Evolutionary conservation across 768 basidiomycete species (phyloP).

Genomic region (Cyclocybe aegerita): DNA sequence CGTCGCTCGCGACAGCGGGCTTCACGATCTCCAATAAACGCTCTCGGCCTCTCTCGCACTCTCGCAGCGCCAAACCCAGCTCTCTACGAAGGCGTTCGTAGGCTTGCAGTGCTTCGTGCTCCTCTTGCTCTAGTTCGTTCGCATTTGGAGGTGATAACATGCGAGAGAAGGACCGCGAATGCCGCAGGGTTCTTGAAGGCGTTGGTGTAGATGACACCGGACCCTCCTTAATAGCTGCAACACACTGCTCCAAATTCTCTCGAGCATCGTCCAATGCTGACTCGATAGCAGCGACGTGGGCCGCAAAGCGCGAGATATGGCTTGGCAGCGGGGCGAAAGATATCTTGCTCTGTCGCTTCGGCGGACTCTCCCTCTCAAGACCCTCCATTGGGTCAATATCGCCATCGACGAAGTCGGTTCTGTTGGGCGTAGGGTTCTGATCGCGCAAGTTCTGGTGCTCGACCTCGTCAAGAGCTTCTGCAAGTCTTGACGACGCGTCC

Average conservation of each 20-base stretch:
- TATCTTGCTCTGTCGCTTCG: slow-evolving; percentile 12
- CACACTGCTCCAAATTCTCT: slow-evolving; percentile 63
- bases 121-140: slow-evolving; percentile 22
- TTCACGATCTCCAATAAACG: slow-evolving; percentile 56
- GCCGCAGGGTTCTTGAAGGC: slow-evolving; percentile 14
- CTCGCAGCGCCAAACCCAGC: slow-evolving; percentile 73
- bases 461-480: slow-evolving; percentile 60
- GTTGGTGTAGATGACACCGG: slow-evolving; percentile 17
- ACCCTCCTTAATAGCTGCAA: slow-evolving; percentile 52
- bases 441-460: slow-evolving; percentile 55
- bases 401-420: background rate
- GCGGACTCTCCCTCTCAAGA: slow-evolving; percentile 7
- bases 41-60: slow-evolving; percentile 79
- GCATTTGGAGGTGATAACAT: slow-evolving; percentile 1
- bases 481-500: slow-evolving; percentile 62
- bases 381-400: background rate
- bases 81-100: slow-evolving; percentile 78
- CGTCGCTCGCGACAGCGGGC: slow-evolving; percentile 24
- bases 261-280: slow-evolving; percentile 71
- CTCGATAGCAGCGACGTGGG: slow-evolving; percentile 71
- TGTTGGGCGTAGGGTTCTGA: slow-evolving; percentile 42
- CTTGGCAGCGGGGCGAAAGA: slow-evolving; percentile 79
- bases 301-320: slow-evolving; percentile 65
- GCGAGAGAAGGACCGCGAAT: slow-evolving; percentile 15
- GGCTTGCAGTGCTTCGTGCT: slow-evolving; percentile 57